These are phyloP conservation scores for Stephanodiscus triporus DNA, from an alignment of 108 stramenopile species.

Conservation along the genomic window DNA sequence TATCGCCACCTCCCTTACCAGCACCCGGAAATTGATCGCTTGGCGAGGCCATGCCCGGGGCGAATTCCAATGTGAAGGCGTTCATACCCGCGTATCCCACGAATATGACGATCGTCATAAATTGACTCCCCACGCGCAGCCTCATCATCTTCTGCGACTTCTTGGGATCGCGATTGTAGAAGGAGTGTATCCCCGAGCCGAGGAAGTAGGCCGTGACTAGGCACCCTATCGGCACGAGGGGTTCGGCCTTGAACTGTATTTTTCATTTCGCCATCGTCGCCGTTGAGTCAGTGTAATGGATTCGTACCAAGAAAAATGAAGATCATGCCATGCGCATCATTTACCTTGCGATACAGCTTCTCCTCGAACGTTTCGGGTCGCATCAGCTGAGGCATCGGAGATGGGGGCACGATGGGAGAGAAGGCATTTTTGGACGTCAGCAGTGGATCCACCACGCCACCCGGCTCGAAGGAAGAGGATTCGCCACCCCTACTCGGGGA, in stretches of 20 bases:
- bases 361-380: constrained; percentile 73
- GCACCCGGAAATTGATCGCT: constrained; percentile 30
- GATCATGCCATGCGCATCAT: not conserved
- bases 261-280: not conserved
- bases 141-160: constrained; percentile 87
- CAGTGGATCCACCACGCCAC: constrained; percentile 5
- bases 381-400: constrained; percentile 47
- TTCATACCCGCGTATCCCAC: constrained; percentile 79
- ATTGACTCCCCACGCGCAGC: constrained; percentile 80
- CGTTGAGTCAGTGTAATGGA: not conserved
- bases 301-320: not conserved
- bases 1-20: constrained; percentile 13
- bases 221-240: constrained; percentile 87
- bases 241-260: constrained; percentile 74
- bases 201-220: constrained; percentile 83
- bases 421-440: not conserved
- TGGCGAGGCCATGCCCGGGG: constrained; percentile 56
- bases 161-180: constrained; percentile 74
- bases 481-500: not conserved
- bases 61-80: constrained; percentile 70
- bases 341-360: constrained; percentile 76
- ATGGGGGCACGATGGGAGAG: constrained; percentile 9
- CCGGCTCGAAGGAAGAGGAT: constrained; percentile 9
- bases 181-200: constrained; percentile 75
- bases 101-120: constrained; percentile 78